Evolutionary conservation across 164 flowering plant genomes (phyloP), one percentile per base, ranked within the genome.

Genomic region (Magnolia changhungtana): DNA sequence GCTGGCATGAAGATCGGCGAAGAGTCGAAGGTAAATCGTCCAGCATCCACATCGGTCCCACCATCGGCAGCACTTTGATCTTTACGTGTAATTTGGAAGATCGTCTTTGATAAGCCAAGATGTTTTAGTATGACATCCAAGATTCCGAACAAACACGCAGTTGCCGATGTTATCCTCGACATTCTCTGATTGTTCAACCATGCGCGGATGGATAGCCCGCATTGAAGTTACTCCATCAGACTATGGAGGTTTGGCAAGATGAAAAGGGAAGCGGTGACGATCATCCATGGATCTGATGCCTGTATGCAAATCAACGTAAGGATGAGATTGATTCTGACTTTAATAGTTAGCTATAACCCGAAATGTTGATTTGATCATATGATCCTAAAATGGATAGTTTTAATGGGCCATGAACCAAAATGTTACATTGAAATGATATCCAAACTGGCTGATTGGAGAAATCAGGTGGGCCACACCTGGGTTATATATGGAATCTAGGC

Each of bases 141-240:
- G 27, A 80, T 1, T 1, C 90, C 89, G 52, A 87, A 87, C 1
- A 86, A 64, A 82, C 86, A 83, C 13, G 90, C 81, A 8, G 81
- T 82, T 3, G 74, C 23, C 1, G 86, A 31, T 11, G 0, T 67
- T 18, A 90, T 82, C 80, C 88, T 80, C 10, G 2, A 8, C 83
- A 86, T 86, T 72, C 84, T 78, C 14, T 85, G 84, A 75, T 77
- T 78, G 75, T 85, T 87, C 91, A 90, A 92, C 93, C 94, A 90
- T 10, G 78, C 73, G 0, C 82, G 78, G 13, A 82, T 11, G 0
- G 92, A 79, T 1, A 74, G 73, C 7, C 87, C 85, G 1, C 27
- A 8, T 1, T 18, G 16, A 0, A 82, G 27, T 78, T 78, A 89
- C 61, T 92, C 90, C 0, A 29, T 65, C 23, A 90, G 79, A 13